These are phyloP conservation scores for Dictyostelium gargantuum DNA, from an alignment of 208 protist species.

Conservation along the genomic window DNA sequence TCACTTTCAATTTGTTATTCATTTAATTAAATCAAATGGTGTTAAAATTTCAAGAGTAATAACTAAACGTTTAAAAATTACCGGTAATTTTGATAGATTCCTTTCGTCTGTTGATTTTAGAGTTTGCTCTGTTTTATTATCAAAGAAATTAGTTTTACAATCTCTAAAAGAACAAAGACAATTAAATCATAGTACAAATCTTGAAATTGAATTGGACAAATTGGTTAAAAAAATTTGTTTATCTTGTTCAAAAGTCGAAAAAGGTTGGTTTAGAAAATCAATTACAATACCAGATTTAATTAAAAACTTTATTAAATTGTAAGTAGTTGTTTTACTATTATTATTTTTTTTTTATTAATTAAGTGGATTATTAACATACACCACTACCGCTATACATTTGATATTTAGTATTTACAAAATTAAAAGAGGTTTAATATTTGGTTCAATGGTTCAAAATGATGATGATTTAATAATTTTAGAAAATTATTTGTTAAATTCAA, in stretches of 20 bases:
- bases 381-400: too few relatives aligned
- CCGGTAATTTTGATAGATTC: constrained; percentile 26
- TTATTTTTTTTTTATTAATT: too few relatives aligned
- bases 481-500: not conserved
- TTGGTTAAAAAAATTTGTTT: not conserved
- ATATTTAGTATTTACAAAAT: constrained; percentile 16
- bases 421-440: constrained; percentile 8
- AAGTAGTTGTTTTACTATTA: too few relatives aligned
- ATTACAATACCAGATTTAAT: not conserved
- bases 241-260: not conserved
- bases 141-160: not conserved
- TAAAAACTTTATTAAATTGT: constrained; percentile 39
- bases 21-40: not conserved
- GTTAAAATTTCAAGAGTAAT: constrained; percentile 28
- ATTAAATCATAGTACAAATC: not conserved
- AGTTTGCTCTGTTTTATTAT: not conserved
- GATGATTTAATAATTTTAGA: constrained; percentile 19
- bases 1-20: constrained; percentile 30
- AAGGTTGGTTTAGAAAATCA: constrained; percentile 29
- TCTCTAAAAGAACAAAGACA: not conserved
- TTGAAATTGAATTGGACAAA: constrained; percentile 12
- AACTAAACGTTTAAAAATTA: constrained; percentile 17
- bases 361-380: too few relatives aligned
- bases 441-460: constrained; percentile 25
- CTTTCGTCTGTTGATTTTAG: not conserved